A percentile compares a stretch with the other conserved stretches of the same genome.
Evolutionary conservation across 1,139 yeast species (phyloP).

Genomic region (Diutina ranongensis): DNA sequence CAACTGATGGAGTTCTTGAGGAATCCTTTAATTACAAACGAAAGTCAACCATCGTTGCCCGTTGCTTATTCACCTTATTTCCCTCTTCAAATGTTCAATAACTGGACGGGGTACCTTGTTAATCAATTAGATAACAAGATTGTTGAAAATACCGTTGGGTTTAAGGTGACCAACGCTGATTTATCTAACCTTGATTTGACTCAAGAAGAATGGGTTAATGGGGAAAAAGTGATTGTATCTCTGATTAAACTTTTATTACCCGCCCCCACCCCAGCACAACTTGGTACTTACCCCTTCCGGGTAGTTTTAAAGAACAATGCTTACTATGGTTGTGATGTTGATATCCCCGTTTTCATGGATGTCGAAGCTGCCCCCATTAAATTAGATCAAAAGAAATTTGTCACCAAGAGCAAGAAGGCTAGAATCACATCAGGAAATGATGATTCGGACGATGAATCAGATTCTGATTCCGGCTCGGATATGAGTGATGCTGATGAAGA

Average conservation of each 20-base stretch:
- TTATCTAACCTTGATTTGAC: slow-evolving; percentile 43
- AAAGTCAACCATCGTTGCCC: slow-evolving; percentile 56
- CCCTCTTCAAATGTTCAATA: slow-evolving; percentile 42
- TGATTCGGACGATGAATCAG: slow-evolving; percentile 18
- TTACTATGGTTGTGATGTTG: slow-evolving; percentile 64
- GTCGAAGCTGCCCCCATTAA: slow-evolving; percentile 33
- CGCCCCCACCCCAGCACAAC: slow-evolving; percentile 57
- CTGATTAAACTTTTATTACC: slow-evolving; percentile 66
- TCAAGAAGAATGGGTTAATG: slow-evolving; percentile 37
- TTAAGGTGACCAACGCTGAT: slow-evolving; percentile 40
- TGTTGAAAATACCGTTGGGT: slow-evolving; percentile 51
- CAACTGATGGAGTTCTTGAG: slow-evolving; percentile 55
- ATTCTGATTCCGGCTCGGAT: slow-evolving; percentile 32
- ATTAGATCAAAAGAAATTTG: slow-evolving; percentile 15
- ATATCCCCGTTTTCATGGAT: slow-evolving; percentile 50
- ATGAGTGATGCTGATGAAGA: slow-evolving; percentile 60
- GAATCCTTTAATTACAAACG: slow-evolving; percentile 60
- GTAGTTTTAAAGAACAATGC: slow-evolving; percentile 51
- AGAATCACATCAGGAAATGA: slow-evolving; percentile 6
- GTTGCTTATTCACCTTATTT: slow-evolving; percentile 58
- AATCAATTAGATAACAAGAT: slow-evolving; percentile 71
- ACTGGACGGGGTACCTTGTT: slow-evolving; percentile 61
- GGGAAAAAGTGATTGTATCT: slow-evolving; percentile 43
- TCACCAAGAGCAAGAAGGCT: slow-evolving; percentile 13
- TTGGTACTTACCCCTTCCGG: slow-evolving; percentile 56